Percentiles rank a stretch among this genome's conserved stretches.
phyloP scores from a whole-genome alignment of 2,329 filamentous ascomycete genomes.

The Stenocarpella maydis region DNA sequence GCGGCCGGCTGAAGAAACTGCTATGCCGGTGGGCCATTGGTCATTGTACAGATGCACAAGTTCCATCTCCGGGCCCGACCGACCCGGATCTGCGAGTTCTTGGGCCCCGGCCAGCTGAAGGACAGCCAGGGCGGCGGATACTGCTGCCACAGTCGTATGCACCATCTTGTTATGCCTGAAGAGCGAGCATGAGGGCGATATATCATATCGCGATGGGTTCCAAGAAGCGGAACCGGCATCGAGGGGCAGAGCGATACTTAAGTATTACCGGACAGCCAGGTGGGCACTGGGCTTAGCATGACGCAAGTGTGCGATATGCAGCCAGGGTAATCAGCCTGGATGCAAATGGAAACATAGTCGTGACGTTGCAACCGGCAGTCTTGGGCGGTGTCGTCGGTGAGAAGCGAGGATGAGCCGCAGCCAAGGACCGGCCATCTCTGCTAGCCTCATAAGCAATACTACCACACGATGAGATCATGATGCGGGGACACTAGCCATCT shows the following conservation, averaged over 20 bases:
- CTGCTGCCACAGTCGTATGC: background rate
- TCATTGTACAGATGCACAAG: slow-evolving; percentile 59
- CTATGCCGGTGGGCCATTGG: slow-evolving; percentile 57
- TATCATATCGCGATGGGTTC: background rate
- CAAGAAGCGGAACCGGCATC: background rate
- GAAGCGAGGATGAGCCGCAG: slow-evolving; percentile 7
- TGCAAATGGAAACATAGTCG: background rate
- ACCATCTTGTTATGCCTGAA: background rate
- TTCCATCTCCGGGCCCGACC: slow-evolving; percentile 52
- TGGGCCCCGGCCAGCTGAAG: background rate
- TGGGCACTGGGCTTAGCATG: background rate
- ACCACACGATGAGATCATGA: slow-evolving; percentile 22
- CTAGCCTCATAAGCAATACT: background rate
- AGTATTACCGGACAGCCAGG: background rate
- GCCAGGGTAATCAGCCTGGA: background rate
- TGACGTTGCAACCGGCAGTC: slow-evolving; percentile 22
- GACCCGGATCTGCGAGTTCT: background rate
- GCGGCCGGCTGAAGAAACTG: slow-evolving; percentile 58
- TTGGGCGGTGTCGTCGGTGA: background rate
- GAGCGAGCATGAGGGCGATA: no score
- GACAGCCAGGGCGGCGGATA: background rate
- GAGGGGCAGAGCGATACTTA: slow-evolving; percentile 3
- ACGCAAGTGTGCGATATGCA: background rate
- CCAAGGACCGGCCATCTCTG: background rate
- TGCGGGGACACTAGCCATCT: slow-evolving; percentile 6